Evolutionary conservation across 2,329 filamentous ascomycete species (phyloP), one percentile per base, ranked within the genome.

Genomic region (Xylariales sp.): DNA sequence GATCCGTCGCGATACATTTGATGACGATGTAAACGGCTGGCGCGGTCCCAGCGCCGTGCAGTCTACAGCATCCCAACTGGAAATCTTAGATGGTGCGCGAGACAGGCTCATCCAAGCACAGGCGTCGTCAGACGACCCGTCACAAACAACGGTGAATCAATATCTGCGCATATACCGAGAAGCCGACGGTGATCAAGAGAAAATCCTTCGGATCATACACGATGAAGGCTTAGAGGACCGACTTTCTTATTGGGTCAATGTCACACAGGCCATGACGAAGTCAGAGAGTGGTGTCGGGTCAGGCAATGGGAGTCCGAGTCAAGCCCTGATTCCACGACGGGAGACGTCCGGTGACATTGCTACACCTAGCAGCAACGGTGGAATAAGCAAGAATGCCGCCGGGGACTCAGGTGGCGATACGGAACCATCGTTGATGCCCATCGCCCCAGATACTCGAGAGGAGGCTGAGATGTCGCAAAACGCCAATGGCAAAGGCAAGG

Each of bases 121-220:
- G 32, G 27, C 29, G 38, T n/a, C n/a, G n/a, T n/a, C n/a, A n/a
- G 38, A 44, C n/a, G 43, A 51, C 5, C 24, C 38, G 14, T 43
- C 38, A 4, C 46, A 51, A 2, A 49, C 55, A 4, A 57, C 57
- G 29, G 66, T 60, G 22, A 66, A 55, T 45, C 73, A 68, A 54
- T 78, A 65, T 59, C 64, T 74, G 50, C 70, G 67, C 42, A 80
- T 77, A 27, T 82, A 80, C 59, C 68, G 71, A 31, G 74, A 76
- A 42, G 79, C 80, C 1, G 70, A 71, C 31, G 80, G 80, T 4
- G 72, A 84, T 50, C 71, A 73, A 0, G 68, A 75, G 25, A 71
- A 70, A 44, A 78, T 86, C 19, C 50, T 83, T 3, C 65, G 70
- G 29, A 78, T 86, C 16, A 80, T 84, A 22, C 71, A 74, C 28